Evolutionary conservation across 257 asterid species (phyloP), one percentile per base, ranked within the genome.

Genomic region (Lavandula angustifolia): DNA sequence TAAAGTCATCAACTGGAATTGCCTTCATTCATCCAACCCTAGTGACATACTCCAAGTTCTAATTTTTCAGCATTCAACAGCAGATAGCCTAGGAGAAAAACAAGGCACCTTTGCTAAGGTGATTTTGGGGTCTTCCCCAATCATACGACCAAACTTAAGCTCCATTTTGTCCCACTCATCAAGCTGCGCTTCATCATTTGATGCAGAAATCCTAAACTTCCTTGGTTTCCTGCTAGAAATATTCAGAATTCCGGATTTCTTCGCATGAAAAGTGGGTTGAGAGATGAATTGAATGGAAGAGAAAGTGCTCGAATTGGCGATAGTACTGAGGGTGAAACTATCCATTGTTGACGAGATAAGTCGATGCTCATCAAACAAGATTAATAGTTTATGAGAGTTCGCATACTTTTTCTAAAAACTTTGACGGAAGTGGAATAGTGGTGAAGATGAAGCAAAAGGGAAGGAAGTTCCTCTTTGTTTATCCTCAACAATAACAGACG

Each of bases 71-170:
- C 44, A 67, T 37, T 33, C 7, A 4, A 53, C 61, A 7, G 6
- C 6, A 60, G 52, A 60, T 14, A 67, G 11, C 9, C 18, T 42
- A 13, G 49, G 3, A n/a, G 9, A 47, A 46, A 48, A 37, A 61
- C 38, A 62, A 56, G 44, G 64, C 61, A 92, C 98, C 98, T 92
- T 92, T 34, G 98, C 95, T 63, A 89, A 49, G 68, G 96, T 89
- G 52, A 87, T 35, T 81, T 89, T 87, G 57, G 98, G 97, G 94
- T 92, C 97, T 81, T 92, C 98, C 56, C 97, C 98, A 60, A 92
- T 66, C 87, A 92, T 80, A 79, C 85, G 73, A 33, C 98, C 98
- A 59, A 89, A 89, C 80, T 92, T 85, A 58, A 92, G 91, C 80
- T 92, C 98, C 98, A 92, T 85, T 56, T 70, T 78, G 46, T 92